These are phyloP conservation scores for Zygoascus sp. DNA, from an alignment of 1,139 yeast species.

Conservation along the genomic window DNA sequence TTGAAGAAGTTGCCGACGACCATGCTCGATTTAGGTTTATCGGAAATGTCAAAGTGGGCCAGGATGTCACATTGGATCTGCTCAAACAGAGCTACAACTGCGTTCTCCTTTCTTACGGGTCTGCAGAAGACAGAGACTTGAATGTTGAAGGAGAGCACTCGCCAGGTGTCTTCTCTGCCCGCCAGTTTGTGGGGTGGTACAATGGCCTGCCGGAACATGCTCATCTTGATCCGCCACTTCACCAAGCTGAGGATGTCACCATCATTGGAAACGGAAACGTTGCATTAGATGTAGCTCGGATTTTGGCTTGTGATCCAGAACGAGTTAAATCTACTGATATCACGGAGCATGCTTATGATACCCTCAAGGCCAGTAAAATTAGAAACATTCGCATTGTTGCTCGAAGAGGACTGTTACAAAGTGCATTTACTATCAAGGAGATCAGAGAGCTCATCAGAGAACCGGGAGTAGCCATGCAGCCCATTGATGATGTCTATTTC, in stretches of 20 bases:
- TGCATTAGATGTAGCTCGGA: slow-evolving; percentile 87
- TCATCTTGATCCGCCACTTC: slow-evolving; percentile 50
- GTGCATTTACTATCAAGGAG: slow-evolving; percentile 92
- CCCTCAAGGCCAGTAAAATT: slow-evolving; percentile 50
- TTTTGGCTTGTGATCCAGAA: slow-evolving; percentile 55
- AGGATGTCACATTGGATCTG: slow-evolving; percentile 46
- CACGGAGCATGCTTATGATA: slow-evolving; percentile 53
- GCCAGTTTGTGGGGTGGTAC: slow-evolving; percentile 93
- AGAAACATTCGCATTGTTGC: slow-evolving; percentile 69
- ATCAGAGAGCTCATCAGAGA: slow-evolving; percentile 76
- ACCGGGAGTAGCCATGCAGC: slow-evolving; percentile 53
- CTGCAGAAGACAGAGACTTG: slow-evolving; percentile 56
- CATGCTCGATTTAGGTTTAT: slow-evolving; percentile 51
- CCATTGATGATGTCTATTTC: slow-evolving; percentile 46
- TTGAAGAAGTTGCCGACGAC: slow-evolving; percentile 52
- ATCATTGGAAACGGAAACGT: slow-evolving; percentile 97
- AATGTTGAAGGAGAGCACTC: slow-evolving; percentile 55
- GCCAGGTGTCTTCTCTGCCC: slow-evolving; percentile 72
- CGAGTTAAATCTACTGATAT: slow-evolving; percentile 65
- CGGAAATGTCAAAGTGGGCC: slow-evolving; percentile 72
- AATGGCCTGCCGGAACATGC: slow-evolving; percentile 74
- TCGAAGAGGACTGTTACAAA: slow-evolving; percentile 70
- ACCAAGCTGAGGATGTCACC: slow-evolving; percentile 58
- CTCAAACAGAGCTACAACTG: slow-evolving; percentile 60
- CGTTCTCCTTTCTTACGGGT: slow-evolving; percentile 79